Percentiles rank a stretch among this genome's conserved stretches.
phyloP scores from a whole-genome alignment of 2,329 filamentous ascomycete species.

The Zymoseptoria tritici region DNA sequence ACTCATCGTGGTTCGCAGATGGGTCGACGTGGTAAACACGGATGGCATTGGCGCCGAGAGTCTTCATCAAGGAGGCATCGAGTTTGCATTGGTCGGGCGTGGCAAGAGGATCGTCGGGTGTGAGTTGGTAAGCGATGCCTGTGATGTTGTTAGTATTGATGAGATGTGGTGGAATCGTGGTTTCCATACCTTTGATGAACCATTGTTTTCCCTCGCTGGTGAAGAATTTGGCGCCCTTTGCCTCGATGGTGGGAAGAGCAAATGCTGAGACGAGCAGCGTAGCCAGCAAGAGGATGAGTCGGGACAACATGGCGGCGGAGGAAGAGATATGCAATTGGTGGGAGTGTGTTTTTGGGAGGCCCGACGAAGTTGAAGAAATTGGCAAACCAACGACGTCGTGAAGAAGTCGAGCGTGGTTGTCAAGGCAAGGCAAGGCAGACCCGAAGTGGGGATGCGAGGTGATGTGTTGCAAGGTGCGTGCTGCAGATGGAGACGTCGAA shows the following conservation, averaged over 20 bases:
- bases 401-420: background rate
- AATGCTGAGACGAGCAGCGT: conserved; percentile 29
- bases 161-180: background rate
- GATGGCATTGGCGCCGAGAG: conserved; percentile 73
- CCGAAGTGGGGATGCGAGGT: background rate
- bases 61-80: conserved; percentile 71
- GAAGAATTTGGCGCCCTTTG: conserved; percentile 78
- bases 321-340: background rate
- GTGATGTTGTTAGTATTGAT: conserved; percentile 40
- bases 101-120: conserved; percentile 66
- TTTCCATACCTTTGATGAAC: conserved; percentile 64
- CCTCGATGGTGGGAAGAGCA: conserved; percentile 50
- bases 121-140: conserved; percentile 40
- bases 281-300: conserved; percentile 8
- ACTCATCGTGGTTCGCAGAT: conserved; percentile 61
- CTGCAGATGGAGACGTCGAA: background rate
- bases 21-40: conserved; percentile 84
- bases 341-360: background rate
- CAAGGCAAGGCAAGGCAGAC: background rate
- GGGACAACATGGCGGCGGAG: conserved; percentile 1
- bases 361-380: background rate
- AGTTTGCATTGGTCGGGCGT: conserved; percentile 67
- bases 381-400: background rate
- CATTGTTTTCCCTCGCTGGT: conserved; percentile 71
- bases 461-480: background rate